Percentiles rank a stretch among this genome's conserved stretches.
These are phyloP conservation scores for Crithidia acanthocephali DNA, from an alignment of 208 protist genomes.

Conservation along the genomic window DNA sequence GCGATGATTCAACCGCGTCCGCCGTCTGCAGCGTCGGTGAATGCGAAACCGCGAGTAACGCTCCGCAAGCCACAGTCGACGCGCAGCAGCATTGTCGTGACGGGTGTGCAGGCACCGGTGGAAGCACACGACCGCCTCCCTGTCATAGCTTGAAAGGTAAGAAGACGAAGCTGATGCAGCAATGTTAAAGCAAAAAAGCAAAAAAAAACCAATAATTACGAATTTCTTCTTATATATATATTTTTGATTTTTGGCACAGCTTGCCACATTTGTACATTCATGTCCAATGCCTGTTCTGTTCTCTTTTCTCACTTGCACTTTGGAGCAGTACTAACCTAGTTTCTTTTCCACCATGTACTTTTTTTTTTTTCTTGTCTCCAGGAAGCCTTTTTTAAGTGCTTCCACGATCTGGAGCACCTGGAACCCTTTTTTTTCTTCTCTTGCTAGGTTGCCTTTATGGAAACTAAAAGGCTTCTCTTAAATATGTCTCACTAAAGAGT, in stretches of 20 bases:
- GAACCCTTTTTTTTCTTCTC: too few relatives aligned
- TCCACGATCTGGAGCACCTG: too few relatives aligned
- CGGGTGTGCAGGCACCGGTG: constrained; percentile 1
- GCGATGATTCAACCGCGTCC: constrained; percentile 16
- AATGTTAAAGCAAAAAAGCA: too few relatives aligned
- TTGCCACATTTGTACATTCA: not conserved
- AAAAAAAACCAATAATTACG: too few relatives aligned
- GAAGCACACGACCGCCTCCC: constrained; percentile 14
- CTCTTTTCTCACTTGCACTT: too few relatives aligned
- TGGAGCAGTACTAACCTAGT: too few relatives aligned
- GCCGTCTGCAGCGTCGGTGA: not conserved
- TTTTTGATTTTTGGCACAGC: not conserved
- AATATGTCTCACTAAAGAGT: not conserved
- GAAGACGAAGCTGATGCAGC: too few relatives aligned
- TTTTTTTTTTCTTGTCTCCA: constrained; percentile 2
- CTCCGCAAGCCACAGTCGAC: constrained; percentile 12
- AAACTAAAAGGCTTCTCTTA: too few relatives aligned
- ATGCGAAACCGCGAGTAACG: not conserved
- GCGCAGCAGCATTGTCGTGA: constrained; percentile 18
- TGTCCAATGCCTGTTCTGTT: not conserved
- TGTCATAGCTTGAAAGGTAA: constrained; percentile 4
- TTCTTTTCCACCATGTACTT: not conserved
- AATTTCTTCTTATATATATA: too few relatives aligned
- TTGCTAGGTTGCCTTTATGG: too few relatives aligned
- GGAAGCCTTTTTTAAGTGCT: too few relatives aligned